phyloP scores from a whole-genome alignment of 2,329 filamentous ascomycete genomes.

The Fusarium sulawesiense region DNA sequence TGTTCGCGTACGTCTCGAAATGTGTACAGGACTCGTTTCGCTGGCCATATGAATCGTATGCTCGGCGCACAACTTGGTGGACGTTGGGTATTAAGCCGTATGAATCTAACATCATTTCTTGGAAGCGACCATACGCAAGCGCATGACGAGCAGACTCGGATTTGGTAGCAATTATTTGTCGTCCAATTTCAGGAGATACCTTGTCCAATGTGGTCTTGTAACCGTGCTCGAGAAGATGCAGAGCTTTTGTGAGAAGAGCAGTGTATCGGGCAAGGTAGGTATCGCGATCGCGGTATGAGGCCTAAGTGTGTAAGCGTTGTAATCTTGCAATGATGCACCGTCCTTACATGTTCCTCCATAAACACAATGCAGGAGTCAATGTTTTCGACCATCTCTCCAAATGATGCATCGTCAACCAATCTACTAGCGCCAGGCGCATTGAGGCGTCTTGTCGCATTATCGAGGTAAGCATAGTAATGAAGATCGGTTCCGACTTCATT shows the following conservation, averaged over 20 bases:
- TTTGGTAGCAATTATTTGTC: conserved; percentile 65
- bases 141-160: conserved; percentile 70
- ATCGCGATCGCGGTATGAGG: conserved; percentile 86
- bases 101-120: conserved; percentile 67
- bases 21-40: conserved; percentile 56
- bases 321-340: background rate
- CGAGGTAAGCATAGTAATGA: conserved; percentile 94
- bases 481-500: conserved; percentile 88
- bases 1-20: conserved; percentile 65
- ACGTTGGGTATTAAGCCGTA: conserved; percentile 68
- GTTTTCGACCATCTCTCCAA: conserved; percentile 87
- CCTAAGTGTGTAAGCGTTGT: conserved; percentile 57
- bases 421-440: conserved; percentile 92
- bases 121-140: conserved; percentile 69
- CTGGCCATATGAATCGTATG: conserved; percentile 64
- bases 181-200: conserved; percentile 65
- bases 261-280: conserved; percentile 90
- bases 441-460: conserved; percentile 87
- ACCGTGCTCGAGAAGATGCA: conserved; percentile 70
- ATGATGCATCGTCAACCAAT: conserved; percentile 84
- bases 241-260: conserved; percentile 76
- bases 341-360: conserved; percentile 83
- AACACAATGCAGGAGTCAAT: conserved; percentile 93
- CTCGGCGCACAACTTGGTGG: conserved; percentile 62
- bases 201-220: conserved; percentile 65